Conservation (phyloP, 2,329 filamentous ascomycete species). For the Fusarium pseudoanthophilum region DNA sequence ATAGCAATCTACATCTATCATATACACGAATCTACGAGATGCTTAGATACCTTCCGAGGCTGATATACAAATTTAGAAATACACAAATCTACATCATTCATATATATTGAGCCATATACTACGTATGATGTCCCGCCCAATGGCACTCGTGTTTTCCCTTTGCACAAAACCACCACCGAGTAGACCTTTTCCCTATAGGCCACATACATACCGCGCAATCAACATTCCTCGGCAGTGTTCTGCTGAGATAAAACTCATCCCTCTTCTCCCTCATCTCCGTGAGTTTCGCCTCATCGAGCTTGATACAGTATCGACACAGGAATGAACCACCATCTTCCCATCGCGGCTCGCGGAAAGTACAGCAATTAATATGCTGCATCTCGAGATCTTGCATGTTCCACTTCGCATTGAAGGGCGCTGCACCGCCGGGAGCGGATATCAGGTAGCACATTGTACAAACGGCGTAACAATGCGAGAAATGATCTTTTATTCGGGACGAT, state of each 20-base stretch:
- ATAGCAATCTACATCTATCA: background rate
- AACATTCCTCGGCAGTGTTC: background rate
- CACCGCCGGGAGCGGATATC: background rate
- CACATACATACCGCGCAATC: constrained; percentile 15
- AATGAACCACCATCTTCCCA: background rate
- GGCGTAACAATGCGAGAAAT: constrained; percentile 19
- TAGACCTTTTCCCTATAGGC: background rate
- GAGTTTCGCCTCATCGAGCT: background rate
- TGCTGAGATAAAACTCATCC: constrained; percentile 5
- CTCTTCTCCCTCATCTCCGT: background rate
- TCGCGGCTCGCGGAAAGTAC: background rate
- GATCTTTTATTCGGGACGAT: constrained; percentile 3
- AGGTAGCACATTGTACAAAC: constrained; percentile 19
- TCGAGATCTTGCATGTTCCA: constrained; percentile 23
- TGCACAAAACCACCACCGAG: constrained; percentile 23
- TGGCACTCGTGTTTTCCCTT: constrained; percentile 24
- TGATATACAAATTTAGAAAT: no score
- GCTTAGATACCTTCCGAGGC: no score
- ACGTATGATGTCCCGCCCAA: constrained; percentile 20
- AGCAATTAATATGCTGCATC: constrained; percentile 15
- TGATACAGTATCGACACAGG: background rate
- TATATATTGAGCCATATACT: no score
- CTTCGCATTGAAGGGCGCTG: constrained; percentile 12
- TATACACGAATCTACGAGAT: background rate
- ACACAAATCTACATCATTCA: background rate